Base-by-base conservation (phyloP, 1,284 basidiomycete genomes). In the Fomitopsis schrenkii region DNA sequence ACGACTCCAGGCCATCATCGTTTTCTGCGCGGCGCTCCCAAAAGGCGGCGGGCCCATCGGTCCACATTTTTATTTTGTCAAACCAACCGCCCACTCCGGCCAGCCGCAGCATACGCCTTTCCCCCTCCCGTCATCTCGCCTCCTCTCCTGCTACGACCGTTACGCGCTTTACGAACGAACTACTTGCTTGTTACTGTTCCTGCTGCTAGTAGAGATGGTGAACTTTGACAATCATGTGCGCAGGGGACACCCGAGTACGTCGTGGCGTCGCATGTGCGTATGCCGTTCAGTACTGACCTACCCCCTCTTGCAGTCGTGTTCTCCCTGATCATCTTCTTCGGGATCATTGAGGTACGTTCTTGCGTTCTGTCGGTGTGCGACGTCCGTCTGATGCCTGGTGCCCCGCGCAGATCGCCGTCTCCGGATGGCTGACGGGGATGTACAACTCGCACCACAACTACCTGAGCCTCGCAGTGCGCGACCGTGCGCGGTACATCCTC, bases 391-490 rank as follows among this genome's bases (percentile, higher is more conserved):
- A 36, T 46, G 52, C 57, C 38, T 12, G 12, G 26, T 15, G 33
- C 45, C 1, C 14, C 2, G 22, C 45, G 35, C 64, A 90, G 87
- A 78, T 90, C 63, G 75, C 84, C 19, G 82, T 91, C 63, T 80
- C 89, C 5, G 84, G 88, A 30, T 93, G 87, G 84, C 80, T 93
- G 45, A 79, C 80, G 12, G 74, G 84, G 10, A 78, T 75, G 57
- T 91, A 82, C 74, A 83, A 86, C 70, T 57, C 67, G 36, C 75
- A 81, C 64, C 78, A 84, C 73, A 82, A 89, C 75, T 83, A 77
- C 71, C 77, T 76, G 61, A 80, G 68, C 60, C 65, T 65, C 19
- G 71, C 78, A 40, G 82, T 87, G 63, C 82, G 82, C 55, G 84
- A 87, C 69, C 80, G 87, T 44, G 82, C 86, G 8, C 80, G 83